Conservation (phyloP, 2,329 filamentous ascomycete genomes). For the Aquanectria penicillioides region DNA sequence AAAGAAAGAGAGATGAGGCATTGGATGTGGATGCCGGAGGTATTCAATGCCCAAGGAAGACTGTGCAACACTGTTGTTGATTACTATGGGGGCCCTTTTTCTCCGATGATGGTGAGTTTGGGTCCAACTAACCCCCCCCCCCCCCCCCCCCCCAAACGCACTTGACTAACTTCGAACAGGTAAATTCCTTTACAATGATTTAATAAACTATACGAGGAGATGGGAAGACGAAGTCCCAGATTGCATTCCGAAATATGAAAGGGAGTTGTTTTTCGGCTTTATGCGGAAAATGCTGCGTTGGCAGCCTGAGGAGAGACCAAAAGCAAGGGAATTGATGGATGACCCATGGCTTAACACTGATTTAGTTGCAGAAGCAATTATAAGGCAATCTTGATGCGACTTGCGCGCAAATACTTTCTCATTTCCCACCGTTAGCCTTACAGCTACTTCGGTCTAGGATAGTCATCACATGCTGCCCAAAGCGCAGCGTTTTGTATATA, state of each 20-base stretch:
- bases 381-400: slow-evolving; percentile 3
- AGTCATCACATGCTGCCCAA: too few species aligned
- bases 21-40: slow-evolving; percentile 29
- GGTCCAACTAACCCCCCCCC: too few species aligned
- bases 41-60: slow-evolving; percentile 23
- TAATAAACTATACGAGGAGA: slow-evolving; percentile 20
- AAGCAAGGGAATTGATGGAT: slow-evolving; percentile 33
- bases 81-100: slow-evolving; percentile 37
- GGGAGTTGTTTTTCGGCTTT: slow-evolving; percentile 30
- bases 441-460: too few species aligned
- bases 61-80: slow-evolving; percentile 28
- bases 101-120: slow-evolving; percentile 28
- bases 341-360: slow-evolving; percentile 36
- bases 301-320: slow-evolving; percentile 38
- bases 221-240: slow-evolving; percentile 22
- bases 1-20: slow-evolving; percentile 31
- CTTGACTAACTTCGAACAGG: slow-evolving; percentile 14
- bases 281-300: slow-evolving; percentile 39
- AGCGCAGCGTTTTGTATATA: too few species aligned
- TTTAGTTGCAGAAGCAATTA: slow-evolving; percentile 6
- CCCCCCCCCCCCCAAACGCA: too few species aligned
- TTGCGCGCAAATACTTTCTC: background rate
- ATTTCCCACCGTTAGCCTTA: too few species aligned
- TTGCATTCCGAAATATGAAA: slow-evolving; percentile 31
- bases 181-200: slow-evolving; percentile 24